Conservation (phyloP, 2,329 filamentous ascomycete species). For the Chaetoscypha palmicola region DNA sequence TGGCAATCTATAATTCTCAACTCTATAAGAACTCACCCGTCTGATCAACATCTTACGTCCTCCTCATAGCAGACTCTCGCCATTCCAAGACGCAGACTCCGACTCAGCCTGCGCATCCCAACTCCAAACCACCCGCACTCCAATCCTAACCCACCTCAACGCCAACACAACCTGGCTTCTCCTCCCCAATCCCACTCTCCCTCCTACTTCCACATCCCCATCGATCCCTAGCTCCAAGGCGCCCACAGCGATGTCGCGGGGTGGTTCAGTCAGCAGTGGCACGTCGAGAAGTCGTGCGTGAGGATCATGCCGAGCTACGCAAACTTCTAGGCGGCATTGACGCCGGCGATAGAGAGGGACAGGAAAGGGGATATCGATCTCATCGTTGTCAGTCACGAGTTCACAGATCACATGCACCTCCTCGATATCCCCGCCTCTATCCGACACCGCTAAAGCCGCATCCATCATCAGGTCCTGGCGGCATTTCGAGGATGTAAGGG, state of each 20-base stretch:
- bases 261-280: constrained; percentile 62
- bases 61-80: too few species aligned
- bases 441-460: constrained; percentile 53
- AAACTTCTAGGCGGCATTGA: too few species aligned
- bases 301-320: constrained; percentile 49
- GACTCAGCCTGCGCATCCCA: too few species aligned
- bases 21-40: too few species aligned
- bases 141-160: constrained; percentile 57
- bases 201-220: constrained; percentile 54
- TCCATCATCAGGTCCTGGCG: constrained; percentile 49
- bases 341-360: too few species aligned
- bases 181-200: constrained; percentile 43
- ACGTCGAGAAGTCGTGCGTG: constrained; percentile 48
- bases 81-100: too few species aligned
- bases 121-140: too few species aligned
- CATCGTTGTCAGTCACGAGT: constrained; percentile 57
- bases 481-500: constrained; percentile 50
- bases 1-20: too few species aligned
- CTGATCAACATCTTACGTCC: too few species aligned
- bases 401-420: constrained; percentile 62
- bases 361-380: constrained; percentile 42
- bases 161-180: constrained; percentile 62
- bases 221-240: constrained; percentile 60
- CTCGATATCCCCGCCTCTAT: constrained; percentile 49
- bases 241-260: constrained; percentile 54